A percentile compares a stretch with the other conserved stretches of the same genome.
Evolutionary conservation across 1,284 basidiomycete species (phyloP).

Genomic region (Cutaneotrichosporon cyanovorans): DNA sequence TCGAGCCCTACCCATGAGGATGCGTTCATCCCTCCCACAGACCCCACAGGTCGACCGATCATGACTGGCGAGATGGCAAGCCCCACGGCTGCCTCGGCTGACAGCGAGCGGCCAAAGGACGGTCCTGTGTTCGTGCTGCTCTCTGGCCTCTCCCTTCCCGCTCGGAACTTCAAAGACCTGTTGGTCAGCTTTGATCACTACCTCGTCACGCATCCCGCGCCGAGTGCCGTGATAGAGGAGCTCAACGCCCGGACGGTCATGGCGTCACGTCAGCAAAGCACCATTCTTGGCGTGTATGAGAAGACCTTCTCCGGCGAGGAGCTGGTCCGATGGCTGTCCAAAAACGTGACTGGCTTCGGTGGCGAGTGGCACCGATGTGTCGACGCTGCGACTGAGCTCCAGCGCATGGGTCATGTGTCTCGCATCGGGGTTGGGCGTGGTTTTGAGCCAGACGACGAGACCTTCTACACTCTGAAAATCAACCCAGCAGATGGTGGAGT

Average conservation of each 20-base stretch:
- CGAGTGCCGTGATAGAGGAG: conserved; percentile 21
- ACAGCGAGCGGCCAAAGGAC: conserved; percentile 1
- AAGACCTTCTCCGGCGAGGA: conserved; percentile 78
- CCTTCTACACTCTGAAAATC: conserved; percentile 37
- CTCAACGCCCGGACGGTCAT: conserved; percentile 50
- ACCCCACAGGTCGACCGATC: conserved; percentile 30
- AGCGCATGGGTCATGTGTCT: conserved; percentile 64
- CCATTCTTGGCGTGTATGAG: conserved; percentile 77
- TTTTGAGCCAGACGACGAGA: conserved; percentile 40
- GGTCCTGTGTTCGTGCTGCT: conserved; percentile 55
- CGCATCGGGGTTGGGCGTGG: conserved; percentile 54
- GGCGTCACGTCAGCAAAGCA: conserved; percentile 60
- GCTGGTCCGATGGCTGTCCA: conserved; percentile 64
- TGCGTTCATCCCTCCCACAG: conserved; percentile 36
- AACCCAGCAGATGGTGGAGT: conserved; percentile 13
- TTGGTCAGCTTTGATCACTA: conserved; percentile 51
- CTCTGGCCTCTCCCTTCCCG: conserved; percentile 62
- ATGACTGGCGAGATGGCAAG: conserved; percentile 14
- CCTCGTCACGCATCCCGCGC: conserved; percentile 34
- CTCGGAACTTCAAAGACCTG: conserved; percentile 58
- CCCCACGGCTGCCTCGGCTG: conserved; percentile 15
- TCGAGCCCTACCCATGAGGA: conserved; percentile 33
- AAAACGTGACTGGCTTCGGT: conserved; percentile 60
- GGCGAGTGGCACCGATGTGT: conserved; percentile 68
- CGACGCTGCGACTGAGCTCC: conserved; percentile 67